Evolutionary conservation across 805 yeast species (phyloP).

Genomic region (Ogataea chonburiensis): DNA sequence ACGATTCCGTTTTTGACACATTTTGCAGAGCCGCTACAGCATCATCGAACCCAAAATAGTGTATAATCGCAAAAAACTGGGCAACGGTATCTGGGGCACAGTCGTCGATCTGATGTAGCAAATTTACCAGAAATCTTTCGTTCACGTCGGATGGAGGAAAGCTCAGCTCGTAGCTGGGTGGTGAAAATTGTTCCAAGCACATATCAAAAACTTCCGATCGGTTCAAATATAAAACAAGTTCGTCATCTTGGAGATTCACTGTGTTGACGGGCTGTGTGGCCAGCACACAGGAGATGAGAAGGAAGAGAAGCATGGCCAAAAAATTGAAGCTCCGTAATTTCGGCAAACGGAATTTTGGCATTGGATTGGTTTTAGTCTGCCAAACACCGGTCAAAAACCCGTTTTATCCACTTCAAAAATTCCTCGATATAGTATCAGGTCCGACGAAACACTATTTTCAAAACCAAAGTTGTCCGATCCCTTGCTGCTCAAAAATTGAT

Average conservation of each 20-base stretch:
- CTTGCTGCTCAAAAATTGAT: background rate
- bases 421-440: no score
- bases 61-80: slow-evolving; percentile 1
- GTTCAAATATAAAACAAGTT: background rate
- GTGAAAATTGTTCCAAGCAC: slow-evolving; percentile 1
- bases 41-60: slow-evolving; percentile 2
- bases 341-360: no score
- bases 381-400: no score
- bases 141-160: background rate
- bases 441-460: no score
- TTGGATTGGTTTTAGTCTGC: no score
- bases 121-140: no score
- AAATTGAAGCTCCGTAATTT: no score
- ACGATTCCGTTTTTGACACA: background rate
- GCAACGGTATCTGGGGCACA: slow-evolving; percentile 3
- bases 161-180: background rate
- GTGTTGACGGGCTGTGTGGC: slow-evolving; percentile 2
- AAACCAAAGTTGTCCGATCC: no score
- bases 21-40: background rate
- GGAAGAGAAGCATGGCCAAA: background rate
- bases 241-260: background rate
- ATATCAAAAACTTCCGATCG: background rate
- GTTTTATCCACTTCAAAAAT: no score
- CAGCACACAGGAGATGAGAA: background rate
- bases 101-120: no score